Evolutionary conservation across 2,329 filamentous ascomycete genomes (phyloP), one percentile per base, ranked within the genome.

Genomic region (Dactylellina haptotyla): DNA sequence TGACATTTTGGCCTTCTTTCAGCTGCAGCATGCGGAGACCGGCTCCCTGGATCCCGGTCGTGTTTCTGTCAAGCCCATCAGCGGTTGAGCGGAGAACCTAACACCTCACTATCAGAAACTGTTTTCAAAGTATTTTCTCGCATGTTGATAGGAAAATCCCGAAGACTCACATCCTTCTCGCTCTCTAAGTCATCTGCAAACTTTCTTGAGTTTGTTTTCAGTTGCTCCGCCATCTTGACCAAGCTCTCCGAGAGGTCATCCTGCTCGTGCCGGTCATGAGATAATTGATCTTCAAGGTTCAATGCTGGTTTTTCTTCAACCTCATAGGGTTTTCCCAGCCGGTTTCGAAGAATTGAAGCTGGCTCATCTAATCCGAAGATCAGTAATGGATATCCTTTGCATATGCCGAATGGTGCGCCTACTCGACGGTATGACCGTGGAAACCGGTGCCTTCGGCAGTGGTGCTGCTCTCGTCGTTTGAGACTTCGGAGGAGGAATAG

Each of bases 201-300:
- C 2, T 87, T 84, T 61, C 89, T 83, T 2, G 92, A 91, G 37
- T 89, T 91, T 51, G 86, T 82, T 80, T 96, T 96, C 39, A 97
- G 86, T 53, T 90, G 87, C 20, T 86, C 83, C 0, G 94, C 93
- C 82, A 97, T 90, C 46, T 86, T 83, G 20, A 97, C 84, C n/a
- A 98, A 88, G 5, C 91, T 93, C 37, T 87, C 85, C 0, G 93
- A 94, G 2, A 98, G 85, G 32, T 86, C 84, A 80, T 97, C 92
- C 81, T 97, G 93, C 82, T 97, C 92, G 61, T 84, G 84, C 59
- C 91, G 89, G 79, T 96, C 88, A 78, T 90, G 86, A 14, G 37
- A 63, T 32, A 75, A 18, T 18, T 61, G 59, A 8, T 75, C 64
- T 26, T 75, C 70, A 10, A 57, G n/a, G 25, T 51, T 58, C 32